Percentiles rank a stretch among this genome's conserved stretches.
These are phyloP conservation scores for Mucor ambiguus DNA, from an alignment of 371 early-diverging fungal species.

Conservation along the genomic window DNA sequence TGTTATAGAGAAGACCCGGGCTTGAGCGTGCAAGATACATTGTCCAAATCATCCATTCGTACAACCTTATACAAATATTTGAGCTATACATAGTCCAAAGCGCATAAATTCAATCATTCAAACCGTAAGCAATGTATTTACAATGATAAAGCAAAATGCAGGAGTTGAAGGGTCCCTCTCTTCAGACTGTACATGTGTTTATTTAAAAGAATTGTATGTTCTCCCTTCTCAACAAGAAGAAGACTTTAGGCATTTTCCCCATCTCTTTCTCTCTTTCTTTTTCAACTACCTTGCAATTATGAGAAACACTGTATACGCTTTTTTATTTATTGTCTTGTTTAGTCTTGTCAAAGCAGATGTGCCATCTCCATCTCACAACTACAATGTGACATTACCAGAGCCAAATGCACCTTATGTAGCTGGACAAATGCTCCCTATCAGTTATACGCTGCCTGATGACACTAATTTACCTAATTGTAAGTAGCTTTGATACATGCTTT, in stretches of 20 bases:
- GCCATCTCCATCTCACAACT: conserved; percentile 27
- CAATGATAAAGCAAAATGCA: neutral
- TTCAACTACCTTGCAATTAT: neutral
- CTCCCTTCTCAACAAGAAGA: neutral
- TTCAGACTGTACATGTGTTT: neutral
- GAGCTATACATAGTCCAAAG: neutral
- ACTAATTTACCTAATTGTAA: conserved; percentile 17
- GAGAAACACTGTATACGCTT: neutral
- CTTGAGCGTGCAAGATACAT: no score
- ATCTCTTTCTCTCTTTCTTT: neutral
- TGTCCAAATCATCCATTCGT: no score
- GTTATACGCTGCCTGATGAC: conserved; percentile 35
- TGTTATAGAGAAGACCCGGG: no score
- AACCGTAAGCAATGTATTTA: neutral
- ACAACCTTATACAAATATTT: neutral
- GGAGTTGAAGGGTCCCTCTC: neutral
- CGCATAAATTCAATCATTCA: neutral
- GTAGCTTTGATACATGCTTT: neutral
- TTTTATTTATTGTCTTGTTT: conserved; percentile 4
- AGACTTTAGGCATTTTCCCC: neutral
- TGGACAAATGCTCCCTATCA: conserved; percentile 46
- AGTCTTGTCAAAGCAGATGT: conserved; percentile 14
- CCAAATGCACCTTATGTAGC: conserved; percentile 42
- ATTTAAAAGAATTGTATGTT: neutral
- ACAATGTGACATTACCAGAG: conserved; percentile 44